phyloP scores from a whole-genome alignment of 306 rosid species.

The Trifolium fragiferum region DNA sequence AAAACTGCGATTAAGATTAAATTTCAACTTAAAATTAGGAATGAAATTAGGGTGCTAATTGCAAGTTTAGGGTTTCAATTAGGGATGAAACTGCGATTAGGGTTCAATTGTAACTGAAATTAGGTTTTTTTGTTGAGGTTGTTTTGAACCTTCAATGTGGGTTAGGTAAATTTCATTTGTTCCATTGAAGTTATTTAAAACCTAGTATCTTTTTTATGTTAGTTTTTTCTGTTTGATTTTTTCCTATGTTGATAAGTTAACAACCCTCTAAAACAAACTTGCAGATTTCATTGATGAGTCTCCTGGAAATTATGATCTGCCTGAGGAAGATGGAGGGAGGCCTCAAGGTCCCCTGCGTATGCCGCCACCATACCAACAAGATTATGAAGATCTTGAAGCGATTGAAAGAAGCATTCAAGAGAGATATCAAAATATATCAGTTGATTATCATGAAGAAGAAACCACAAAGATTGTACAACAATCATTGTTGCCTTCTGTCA shows the following conservation, averaged over 20 bases:
- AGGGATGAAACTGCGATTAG: too few relatives aligned
- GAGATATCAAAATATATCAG: slow-evolving; percentile 62
- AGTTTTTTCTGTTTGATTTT: too few relatives aligned
- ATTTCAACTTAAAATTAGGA: too few relatives aligned
- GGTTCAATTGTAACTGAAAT: too few relatives aligned
- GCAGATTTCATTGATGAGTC: slow-evolving; percentile 76
- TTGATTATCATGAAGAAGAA: slow-evolving; percentile 74
- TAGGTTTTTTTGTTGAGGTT: too few relatives aligned
- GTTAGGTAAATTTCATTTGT: too few relatives aligned
- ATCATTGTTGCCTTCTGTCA: slow-evolving; percentile 91
- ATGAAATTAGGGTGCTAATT: too few relatives aligned
- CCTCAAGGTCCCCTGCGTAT: slow-evolving; percentile 20
- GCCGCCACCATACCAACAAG: slow-evolving; percentile 66
- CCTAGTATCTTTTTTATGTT: too few relatives aligned
- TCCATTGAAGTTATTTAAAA: too few relatives aligned
- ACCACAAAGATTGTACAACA: slow-evolving; percentile 95
- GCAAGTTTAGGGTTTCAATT: too few relatives aligned
- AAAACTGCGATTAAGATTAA: too few relatives aligned
- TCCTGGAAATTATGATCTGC: slow-evolving; percentile 57
- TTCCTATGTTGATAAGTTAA: slow-evolving; percentile 19
- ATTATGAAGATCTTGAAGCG: slow-evolving; percentile 89
- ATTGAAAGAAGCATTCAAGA: slow-evolving; percentile 77
- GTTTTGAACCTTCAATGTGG: too few relatives aligned
- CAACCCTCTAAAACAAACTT: not conserved
- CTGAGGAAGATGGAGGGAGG: slow-evolving; percentile 81